Evolutionary conservation across 352 stramenopile genomes (phyloP).

Genomic region (Phytophthora chlamydospora): DNA sequence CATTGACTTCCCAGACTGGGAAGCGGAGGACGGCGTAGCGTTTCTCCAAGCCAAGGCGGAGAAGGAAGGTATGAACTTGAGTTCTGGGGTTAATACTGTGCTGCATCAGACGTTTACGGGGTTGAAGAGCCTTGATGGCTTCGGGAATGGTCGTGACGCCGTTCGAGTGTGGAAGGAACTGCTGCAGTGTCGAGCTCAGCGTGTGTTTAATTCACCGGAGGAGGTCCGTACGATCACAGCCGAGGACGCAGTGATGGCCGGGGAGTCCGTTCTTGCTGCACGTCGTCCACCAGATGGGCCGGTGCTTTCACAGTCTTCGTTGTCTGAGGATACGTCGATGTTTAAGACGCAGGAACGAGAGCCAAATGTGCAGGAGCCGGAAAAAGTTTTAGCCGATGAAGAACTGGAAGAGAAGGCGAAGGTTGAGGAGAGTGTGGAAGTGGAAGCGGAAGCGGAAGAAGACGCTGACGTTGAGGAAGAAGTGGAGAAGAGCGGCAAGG

Average conservation of each 20-base stretch:
- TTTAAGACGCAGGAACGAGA: conserved; percentile 7
- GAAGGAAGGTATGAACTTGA: conserved; percentile 50
- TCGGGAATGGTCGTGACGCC: conserved; percentile 81
- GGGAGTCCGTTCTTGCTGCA: conserved; percentile 38
- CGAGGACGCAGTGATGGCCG: conserved; percentile 48
- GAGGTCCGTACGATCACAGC: conserved; percentile 55
- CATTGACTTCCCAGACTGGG: conserved; percentile 91
- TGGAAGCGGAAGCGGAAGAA: conserved; percentile 32
- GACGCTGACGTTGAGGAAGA: conserved; percentile 24
- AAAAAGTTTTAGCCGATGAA: conserved; percentile 11
- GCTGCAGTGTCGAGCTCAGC: conserved; percentile 66
- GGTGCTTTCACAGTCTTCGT: conserved; percentile 35
- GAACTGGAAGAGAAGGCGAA: conserved; percentile 14
- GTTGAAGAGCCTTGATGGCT: conserved; percentile 58
- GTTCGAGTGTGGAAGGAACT: conserved; percentile 69
- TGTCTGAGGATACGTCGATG: conserved; percentile 4
- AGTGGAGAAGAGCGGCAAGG: conserved; percentile 19
- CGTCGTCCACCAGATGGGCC: conserved; percentile 45
- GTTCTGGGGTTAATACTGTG: conserved; percentile 22
- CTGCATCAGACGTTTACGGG: conserved; percentile 44
- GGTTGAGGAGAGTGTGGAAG: conserved; percentile 15
- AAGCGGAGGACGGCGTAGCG: conserved; percentile 74
- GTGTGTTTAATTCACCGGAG: conserved; percentile 50
- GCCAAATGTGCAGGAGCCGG: background rate
- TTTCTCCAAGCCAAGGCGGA: conserved; percentile 57